Base-by-base conservation (phyloP, 1,139 yeast species). In the Suhomyces bokatorum region DNA sequence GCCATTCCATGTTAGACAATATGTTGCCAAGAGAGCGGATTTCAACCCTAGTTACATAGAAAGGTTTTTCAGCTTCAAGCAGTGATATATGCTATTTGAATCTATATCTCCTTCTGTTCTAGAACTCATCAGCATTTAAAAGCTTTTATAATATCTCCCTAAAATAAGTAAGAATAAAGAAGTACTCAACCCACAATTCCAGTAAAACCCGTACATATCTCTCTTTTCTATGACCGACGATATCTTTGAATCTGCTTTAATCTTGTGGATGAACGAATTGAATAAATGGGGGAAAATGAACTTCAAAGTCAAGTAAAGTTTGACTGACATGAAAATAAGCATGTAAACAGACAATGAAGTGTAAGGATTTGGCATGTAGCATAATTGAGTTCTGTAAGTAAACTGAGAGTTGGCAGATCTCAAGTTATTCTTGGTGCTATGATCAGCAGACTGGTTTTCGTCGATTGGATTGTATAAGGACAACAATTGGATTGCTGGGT, bases 401-500 rank as follows among this genome's bases (percentile, higher is more conserved):
- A 37, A 41, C 12, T 28, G 12, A 8, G 44, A 32, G 27, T 37
- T 30, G 15, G 37, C 35, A 4, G 42, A 39, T 24, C 43, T 39
- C 12, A 48, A 51, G 27, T 57, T 47, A 28, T 53, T 59, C 40
- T 42, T 12, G 7, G 40, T 14, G 27, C 38, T 35, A 4, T 35
- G 16, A 3, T 14, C 15, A 3, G 24, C 3, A 2, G 9, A 11
- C 3, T 15, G 35, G 9, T 7, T 4, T 10, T 29, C 40, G 49
- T 13, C 51, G 43, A 13, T 52, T 2, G 83, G 80, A 49, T 84
- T 81, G 61, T 77, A 67, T 38, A 93, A 70, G 0, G 96, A 83
- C 11, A 93, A 64, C 32, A 93, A 64, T 59, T 93, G 97, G 40
- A 90, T 77, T 0, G 97, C 98, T 0, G 99, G 99, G 43, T 72